phyloP scores from a whole-genome alignment of 192 early-diverging fungal genomes.

The Dissophora ornata region DNA sequence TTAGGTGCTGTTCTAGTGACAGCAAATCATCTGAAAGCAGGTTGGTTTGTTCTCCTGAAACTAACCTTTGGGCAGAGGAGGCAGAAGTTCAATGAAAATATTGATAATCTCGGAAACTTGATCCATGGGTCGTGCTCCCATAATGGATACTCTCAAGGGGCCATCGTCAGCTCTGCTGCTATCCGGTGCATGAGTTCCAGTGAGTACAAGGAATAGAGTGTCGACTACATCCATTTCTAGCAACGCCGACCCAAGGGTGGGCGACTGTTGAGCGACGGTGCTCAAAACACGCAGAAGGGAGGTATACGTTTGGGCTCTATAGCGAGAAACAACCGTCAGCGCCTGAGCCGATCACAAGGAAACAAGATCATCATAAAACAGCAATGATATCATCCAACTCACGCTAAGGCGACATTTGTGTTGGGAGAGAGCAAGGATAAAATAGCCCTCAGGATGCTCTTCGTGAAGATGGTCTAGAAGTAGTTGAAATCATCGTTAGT shows the following conservation, averaged over 20 bases:
- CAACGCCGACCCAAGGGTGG: conserved; percentile 55
- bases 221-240: conserved; percentile 58
- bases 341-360: background rate
- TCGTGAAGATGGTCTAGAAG: conserved; percentile 70
- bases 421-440: conserved; percentile 64
- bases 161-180: conserved; percentile 8
- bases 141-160: conserved; percentile 19
- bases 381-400: background rate
- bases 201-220: conserved; percentile 58
- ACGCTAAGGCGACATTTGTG: conserved; percentile 50
- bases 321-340: background rate
- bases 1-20: too few relatives aligned
- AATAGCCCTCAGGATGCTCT: conserved; percentile 66
- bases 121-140: conserved; percentile 58
- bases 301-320: conserved; percentile 60
- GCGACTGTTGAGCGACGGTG: conserved; percentile 66
- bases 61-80: conserved; percentile 63
- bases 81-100: conserved; percentile 68
- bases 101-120: conserved; percentile 68
- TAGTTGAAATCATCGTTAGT: too few relatives aligned
- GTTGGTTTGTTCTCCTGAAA: background rate
- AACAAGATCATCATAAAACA: too few relatives aligned
- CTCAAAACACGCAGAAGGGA: conserved; percentile 68
- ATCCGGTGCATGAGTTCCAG: conserved; percentile 41
- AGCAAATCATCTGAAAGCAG: too few relatives aligned